These are phyloP conservation scores for Fusarium austroafricanum DNA, from an alignment of 2,329 filamentous ascomycete species.

Conservation along the genomic window DNA sequence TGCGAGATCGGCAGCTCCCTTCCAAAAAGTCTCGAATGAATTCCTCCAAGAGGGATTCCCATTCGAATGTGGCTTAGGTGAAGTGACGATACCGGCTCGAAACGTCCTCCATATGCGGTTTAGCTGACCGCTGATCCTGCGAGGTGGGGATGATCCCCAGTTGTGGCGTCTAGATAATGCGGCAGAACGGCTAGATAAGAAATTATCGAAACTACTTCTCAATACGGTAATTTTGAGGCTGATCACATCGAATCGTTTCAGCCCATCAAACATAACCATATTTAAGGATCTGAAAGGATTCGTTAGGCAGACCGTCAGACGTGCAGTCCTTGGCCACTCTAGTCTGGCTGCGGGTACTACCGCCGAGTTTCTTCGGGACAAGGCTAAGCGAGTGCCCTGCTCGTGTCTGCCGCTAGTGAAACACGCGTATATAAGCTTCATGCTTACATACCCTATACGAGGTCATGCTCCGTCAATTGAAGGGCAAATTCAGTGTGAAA, in stretches of 20 bases:
- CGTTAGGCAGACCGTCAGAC: too few species aligned
- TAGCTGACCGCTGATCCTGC: background rate
- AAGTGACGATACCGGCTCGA: constrained; percentile 8
- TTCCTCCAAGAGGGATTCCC: background rate
- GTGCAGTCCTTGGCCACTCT: too few species aligned
- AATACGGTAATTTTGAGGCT: background rate
- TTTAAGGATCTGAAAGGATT: too few species aligned
- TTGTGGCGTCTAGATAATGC: constrained; percentile 10
- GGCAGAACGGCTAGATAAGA: constrained; percentile 2
- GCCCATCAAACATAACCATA: too few species aligned
- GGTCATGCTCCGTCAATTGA: too few species aligned
- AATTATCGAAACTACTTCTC: background rate
- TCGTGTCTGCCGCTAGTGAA: too few species aligned
- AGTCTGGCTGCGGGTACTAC: too few species aligned
- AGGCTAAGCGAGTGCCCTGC: too few species aligned
- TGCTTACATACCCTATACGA: too few species aligned
- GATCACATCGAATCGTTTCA: background rate
- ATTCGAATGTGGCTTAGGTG: constrained; percentile 16
- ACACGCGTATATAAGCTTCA: too few species aligned
- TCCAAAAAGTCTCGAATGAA: background rate
- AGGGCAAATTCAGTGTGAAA: too few species aligned
- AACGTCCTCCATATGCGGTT: background rate
- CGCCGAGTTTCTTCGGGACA: too few species aligned
- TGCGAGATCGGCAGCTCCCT: background rate
- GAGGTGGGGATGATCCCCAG: background rate